Evolutionary conservation across 352 stramenopile genomes (phyloP), one percentile per base, ranked within the genome.

Genomic region (Globisporangium okanoganense): DNA sequence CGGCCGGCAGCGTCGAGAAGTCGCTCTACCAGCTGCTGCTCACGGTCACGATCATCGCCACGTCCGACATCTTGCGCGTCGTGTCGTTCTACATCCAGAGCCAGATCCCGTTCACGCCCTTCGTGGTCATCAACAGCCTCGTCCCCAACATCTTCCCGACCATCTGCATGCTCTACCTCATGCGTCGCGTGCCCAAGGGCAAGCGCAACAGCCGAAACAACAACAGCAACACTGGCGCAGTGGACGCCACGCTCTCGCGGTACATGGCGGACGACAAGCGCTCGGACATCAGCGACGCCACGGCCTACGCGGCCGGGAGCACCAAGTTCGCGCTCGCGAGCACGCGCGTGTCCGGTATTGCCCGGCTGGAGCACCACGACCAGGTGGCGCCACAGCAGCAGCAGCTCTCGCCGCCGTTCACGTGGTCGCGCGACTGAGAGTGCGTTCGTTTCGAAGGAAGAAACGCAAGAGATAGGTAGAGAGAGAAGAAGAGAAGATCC

Each of bases 121-220:
- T 88, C 44, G 62, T 88, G 24, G 84, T 93, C 31, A 71, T 82
- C 43, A 89, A 89, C 66, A 88, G 75, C 63, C 75, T 95, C 54
- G 75, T 92, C 57, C 85, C 85, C 29, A 86, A 78, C 63, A 82
- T 94, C 54, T 94, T 95, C 63, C 84, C 86, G n/a, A 82, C 81
- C 27, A 89, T 95, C 63, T 95, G 84, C 73, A 91, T 95, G 78
- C 73, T 95, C 50, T 93, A 95, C 64, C 81, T 95, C 68, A 93
- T 94, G 82, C 85, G 86, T 8, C 85, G 84, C 41, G 62, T 88
- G 56, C 71, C 75, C 18, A 66, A 67, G 13, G 29, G 53, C 44
- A 67, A 67, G 45, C 43, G 40, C 2, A 62, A 52, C 65, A 45
- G 58, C 59, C 18, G 33, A 49, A 33, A 75, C 51, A 36, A 65